Base-by-base conservation (phyloP, 768 basidiomycete species). In the Pulveroboletus ravenelii region DNA sequence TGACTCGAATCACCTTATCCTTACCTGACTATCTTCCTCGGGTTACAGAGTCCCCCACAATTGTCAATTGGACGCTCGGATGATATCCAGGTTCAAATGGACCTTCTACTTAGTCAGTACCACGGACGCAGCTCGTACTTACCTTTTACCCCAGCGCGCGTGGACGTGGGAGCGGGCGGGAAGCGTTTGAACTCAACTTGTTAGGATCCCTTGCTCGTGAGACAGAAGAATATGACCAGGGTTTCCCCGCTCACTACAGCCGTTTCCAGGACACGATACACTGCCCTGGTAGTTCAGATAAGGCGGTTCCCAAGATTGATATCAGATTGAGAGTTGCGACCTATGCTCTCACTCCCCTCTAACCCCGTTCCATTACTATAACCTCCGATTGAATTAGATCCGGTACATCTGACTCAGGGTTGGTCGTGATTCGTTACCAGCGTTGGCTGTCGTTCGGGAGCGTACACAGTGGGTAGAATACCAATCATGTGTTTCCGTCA, bases 241-340 rank as follows among this genome's bases (percentile, higher is more conserved):
- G 38, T 39, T 55, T 44, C 41, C 47, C 48, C 41, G 39, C 34
- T 27, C 25, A 27, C 5, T 27, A 27, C 25, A 27, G 25, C 17
- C 10, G 54, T 57, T 43, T 51, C 58, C 42, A 57, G 10, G 59
- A 53, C 30, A 46, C 43, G 47, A n/a, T 14, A 34, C 49, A 56
- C 58, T 56, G 59, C 58, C 49, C 42, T 51, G 15, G 18, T 6
- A 31, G 14, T 15, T 10, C n/a, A 27, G 9, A 15, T 10, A 43
- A 37, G 50, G 50, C 43, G 45, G 51, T 48, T 44, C 39, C n/a
- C 36, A 25, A 57, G 50, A 59, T 55, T 59, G 45, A 54, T 54
- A 36, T 31, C 15, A 49, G 56, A 51, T 54, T 41, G 45, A 47
- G 27, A 54, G 47, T 43, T 50, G 47, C 17, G 48, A 32, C 34